Conservation (phyloP, 208 protist genomes). For the Acanthamoeba triangularis region DNA sequence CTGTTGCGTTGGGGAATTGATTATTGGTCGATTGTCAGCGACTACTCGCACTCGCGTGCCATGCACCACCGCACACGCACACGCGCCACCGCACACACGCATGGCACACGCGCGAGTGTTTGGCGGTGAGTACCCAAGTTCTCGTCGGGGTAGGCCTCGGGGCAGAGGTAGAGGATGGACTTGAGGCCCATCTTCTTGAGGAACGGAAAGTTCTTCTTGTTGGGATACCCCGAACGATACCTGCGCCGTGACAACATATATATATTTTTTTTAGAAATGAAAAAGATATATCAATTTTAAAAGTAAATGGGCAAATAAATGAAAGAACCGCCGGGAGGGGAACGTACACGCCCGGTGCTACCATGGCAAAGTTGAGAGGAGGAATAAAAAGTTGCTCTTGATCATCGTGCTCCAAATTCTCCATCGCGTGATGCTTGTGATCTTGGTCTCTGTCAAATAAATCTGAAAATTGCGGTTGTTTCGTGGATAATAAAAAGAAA, state of each 20-base stretch:
- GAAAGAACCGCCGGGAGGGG: background rate
- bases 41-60: background rate
- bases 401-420: constrained; percentile 57
- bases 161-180: constrained; percentile 92
- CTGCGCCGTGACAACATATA: no score
- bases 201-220: constrained; percentile 98
- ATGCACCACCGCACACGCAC: no score
- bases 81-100: background rate
- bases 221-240: constrained; percentile 96
- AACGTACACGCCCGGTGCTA: constrained; percentile 96
- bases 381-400: constrained; percentile 86
- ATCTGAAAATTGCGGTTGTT: no score
- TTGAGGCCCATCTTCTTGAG: constrained; percentile 96
- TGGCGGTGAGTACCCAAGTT: background rate
- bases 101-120: background rate
- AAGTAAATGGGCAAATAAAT: background rate
- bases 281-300: background rate
- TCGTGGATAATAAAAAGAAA: no score
- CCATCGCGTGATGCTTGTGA: background rate
- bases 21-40: constrained; percentile 83
- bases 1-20: constrained; percentile 90
- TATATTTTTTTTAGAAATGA: no score
- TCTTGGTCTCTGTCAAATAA: no score
- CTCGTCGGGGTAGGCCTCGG: constrained; percentile 76
- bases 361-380: constrained; percentile 97